Conservation (phyloP, 2,329 filamentous ascomycete genomes). For the Dactylellina haptotyla region DNA sequence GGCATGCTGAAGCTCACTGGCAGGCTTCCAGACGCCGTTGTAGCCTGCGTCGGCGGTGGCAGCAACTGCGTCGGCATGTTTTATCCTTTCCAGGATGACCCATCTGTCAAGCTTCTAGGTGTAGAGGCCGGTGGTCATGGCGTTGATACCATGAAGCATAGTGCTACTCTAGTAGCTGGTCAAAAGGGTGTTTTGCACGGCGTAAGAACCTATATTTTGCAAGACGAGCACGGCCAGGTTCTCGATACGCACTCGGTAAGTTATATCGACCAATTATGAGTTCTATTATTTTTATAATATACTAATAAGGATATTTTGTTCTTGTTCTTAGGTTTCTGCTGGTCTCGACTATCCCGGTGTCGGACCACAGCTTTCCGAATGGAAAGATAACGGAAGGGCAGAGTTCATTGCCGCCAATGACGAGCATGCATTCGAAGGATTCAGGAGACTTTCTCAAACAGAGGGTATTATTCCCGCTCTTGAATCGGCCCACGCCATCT, state of each 20-base stretch:
- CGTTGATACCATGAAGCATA: constrained; percentile 83
- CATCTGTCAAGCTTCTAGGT: constrained; percentile 84
- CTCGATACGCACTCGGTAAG: constrained; percentile 84
- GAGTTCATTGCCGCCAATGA: constrained; percentile 92
- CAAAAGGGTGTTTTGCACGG: constrained; percentile 94
- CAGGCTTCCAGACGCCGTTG: constrained; percentile 92
- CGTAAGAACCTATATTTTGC: constrained; percentile 93
- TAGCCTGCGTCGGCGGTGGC: constrained; percentile 95
- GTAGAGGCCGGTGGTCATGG: constrained; percentile 97
- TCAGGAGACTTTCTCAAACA: constrained; percentile 82
- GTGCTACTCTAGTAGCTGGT: constrained; percentile 85
- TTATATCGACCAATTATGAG: too few species aligned
- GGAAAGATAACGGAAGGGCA: constrained; percentile 90
- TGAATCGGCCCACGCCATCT: constrained; percentile 92
- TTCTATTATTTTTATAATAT: neutral
- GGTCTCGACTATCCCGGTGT: constrained; percentile 98
- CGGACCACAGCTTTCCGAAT: constrained; percentile 86
- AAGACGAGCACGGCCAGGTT: constrained; percentile 93
- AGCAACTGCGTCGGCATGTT: constrained; percentile 98
- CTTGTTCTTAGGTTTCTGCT: constrained; percentile 71
- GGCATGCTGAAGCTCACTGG: constrained; percentile 87
- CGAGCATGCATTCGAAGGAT: constrained; percentile 86
- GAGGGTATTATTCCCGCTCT: constrained; percentile 98
- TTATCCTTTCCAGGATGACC: constrained; percentile 90
- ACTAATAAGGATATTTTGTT: neutral